Conservation (phyloP, 164 flowering plant species). For the Umbellularia californica region DNA sequence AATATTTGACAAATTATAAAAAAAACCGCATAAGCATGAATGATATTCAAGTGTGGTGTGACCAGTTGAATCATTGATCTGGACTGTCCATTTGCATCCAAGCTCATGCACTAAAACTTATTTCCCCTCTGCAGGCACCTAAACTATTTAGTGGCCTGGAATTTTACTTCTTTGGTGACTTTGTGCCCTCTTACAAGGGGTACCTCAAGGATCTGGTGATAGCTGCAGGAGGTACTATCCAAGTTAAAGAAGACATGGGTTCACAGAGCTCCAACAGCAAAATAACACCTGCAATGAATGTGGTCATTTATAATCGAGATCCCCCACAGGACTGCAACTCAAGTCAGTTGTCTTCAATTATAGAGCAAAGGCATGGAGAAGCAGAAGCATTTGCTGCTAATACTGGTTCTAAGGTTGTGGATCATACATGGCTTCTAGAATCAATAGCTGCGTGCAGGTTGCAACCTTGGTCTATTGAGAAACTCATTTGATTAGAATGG, state of each 20-base stretch:
- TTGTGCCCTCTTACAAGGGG: slow-evolving; percentile 31
- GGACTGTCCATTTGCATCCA: background rate
- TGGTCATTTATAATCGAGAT: slow-evolving; percentile 41
- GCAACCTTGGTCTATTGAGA: slow-evolving; percentile 20
- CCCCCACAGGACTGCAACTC: slow-evolving; percentile 6
- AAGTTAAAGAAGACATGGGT: slow-evolving; percentile 15
- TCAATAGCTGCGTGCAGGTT: slow-evolving; percentile 54
- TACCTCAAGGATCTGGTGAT: slow-evolving; percentile 35
- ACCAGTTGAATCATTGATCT: background rate
- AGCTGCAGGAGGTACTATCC: slow-evolving; percentile 43
- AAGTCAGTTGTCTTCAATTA: slow-evolving; percentile 15
- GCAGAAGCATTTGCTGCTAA: slow-evolving; percentile 35
- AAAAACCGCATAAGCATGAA: too few relatives aligned
- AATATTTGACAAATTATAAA: too few relatives aligned
- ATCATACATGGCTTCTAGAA: slow-evolving; percentile 58
- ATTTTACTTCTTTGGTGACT: slow-evolving; percentile 46
- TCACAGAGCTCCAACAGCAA: slow-evolving; percentile 8
- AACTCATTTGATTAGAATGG: too few relatives aligned
- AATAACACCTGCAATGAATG: slow-evolving; percentile 1
- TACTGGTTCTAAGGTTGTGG: slow-evolving; percentile 27
- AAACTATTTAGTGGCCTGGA: slow-evolving; percentile 41
- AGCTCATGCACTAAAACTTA: background rate
- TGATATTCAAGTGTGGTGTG: background rate
- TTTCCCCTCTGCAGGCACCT: slow-evolving; percentile 36
- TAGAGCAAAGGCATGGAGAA: slow-evolving; percentile 25